A percentile compares a stretch with the other conserved stretches of the same genome.
Evolutionary conservation across 768 basidiomycete genomes (phyloP).

Genomic region (Sporobolomyces pararoseus): DNA sequence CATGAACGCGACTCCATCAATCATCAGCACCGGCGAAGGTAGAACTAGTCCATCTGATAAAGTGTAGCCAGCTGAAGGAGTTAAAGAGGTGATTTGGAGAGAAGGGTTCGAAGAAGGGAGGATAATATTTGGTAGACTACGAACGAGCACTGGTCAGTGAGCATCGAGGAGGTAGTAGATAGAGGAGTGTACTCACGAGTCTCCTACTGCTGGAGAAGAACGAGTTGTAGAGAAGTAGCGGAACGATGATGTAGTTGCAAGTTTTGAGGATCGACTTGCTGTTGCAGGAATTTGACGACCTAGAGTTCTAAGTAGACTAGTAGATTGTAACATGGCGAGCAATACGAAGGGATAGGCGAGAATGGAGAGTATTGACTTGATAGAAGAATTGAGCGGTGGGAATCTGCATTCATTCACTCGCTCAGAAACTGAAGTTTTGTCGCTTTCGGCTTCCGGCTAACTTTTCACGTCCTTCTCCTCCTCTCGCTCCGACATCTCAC

Average conservation of each 20-base stretch:
- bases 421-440: not conserved
- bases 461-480: not conserved
- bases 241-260: not conserved
- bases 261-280: not conserved
- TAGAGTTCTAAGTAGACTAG: not conserved
- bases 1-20: conserved; percentile 78
- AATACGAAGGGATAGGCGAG: no score
- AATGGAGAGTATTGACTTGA: no score
- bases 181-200: not conserved
- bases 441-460: conserved; percentile 1
- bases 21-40: conserved; percentile 72
- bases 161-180: not conserved
- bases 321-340: conserved; percentile 1
- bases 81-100: conserved; percentile 35
- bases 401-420: no score
- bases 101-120: conserved; percentile 35
- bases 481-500: not conserved
- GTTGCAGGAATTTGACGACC: not conserved
- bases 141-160: not conserved
- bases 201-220: not conserved
- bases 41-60: conserved; percentile 63
- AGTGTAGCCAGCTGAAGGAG: conserved; percentile 38
- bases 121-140: conserved; percentile 43
- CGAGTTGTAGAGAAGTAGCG: not conserved
- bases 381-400: no score